A percentile compares a stretch with the other conserved stretches of the same genome.
phyloP scores from a whole-genome alignment of 495 filamentous ascomycete genomes.

The Annulohypoxylon stygium region DNA sequence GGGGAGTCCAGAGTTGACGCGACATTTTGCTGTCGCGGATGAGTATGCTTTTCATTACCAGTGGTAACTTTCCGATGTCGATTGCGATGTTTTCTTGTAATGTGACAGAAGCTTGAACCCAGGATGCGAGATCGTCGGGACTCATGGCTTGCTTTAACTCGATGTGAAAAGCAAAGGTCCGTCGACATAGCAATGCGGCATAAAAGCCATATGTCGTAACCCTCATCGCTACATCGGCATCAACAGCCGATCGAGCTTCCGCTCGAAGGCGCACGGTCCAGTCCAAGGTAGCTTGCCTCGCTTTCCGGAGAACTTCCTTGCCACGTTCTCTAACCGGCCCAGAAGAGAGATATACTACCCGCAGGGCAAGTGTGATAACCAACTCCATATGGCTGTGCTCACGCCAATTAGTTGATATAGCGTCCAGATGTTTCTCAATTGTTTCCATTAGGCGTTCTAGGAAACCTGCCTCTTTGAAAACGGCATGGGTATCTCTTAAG shows the following conservation, averaged over 20 bases:
- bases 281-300: slow-evolving; percentile 42
- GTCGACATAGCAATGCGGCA: slow-evolving; percentile 64
- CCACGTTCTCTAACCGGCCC: slow-evolving; percentile 11
- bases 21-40: slow-evolving; percentile 64
- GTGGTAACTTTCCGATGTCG: slow-evolving; percentile 50
- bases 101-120: slow-evolving; percentile 55
- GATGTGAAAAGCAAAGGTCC: slow-evolving; percentile 58
- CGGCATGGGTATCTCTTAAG: slow-evolving; percentile 58
- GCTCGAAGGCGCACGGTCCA: slow-evolving; percentile 63
- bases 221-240: slow-evolving; percentile 55
- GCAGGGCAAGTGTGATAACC: slow-evolving; percentile 59
- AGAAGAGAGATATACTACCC: slow-evolving; percentile 45
- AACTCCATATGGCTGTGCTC: slow-evolving; percentile 64
- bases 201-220: slow-evolving; percentile 59
- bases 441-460: slow-evolving; percentile 58
- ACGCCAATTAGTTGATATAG: slow-evolving; percentile 64
- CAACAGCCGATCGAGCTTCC: slow-evolving; percentile 57
- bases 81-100: slow-evolving; percentile 58
- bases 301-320: slow-evolving; percentile 23
- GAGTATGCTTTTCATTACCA: slow-evolving; percentile 52
- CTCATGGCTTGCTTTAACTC: slow-evolving; percentile 28
- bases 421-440: slow-evolving; percentile 56
- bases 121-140: slow-evolving; percentile 37
- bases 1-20: slow-evolving; percentile 50
- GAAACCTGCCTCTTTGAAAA: slow-evolving; percentile 63